Conservation (phyloP, 805 yeast species). For the Lachancea fermentati region DNA sequence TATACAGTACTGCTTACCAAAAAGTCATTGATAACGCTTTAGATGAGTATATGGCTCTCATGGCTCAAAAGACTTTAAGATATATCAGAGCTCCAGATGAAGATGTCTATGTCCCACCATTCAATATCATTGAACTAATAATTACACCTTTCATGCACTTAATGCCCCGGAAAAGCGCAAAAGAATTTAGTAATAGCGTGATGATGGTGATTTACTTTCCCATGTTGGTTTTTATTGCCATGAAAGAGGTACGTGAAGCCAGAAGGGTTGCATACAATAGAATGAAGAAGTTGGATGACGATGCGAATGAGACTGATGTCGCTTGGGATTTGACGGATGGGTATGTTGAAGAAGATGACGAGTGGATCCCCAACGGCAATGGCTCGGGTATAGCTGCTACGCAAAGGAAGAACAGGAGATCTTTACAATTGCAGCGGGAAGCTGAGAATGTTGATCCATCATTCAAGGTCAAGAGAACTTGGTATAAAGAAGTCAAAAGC, state of each 20-base stretch:
- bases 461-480: slow-evolving; percentile 49
- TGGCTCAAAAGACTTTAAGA: slow-evolving; percentile 76
- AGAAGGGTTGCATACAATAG: slow-evolving; percentile 69
- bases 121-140: slow-evolving; percentile 64
- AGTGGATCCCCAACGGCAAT: slow-evolving; percentile 24
- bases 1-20: slow-evolving; percentile 79
- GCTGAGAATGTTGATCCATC: slow-evolving; percentile 70
- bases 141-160: slow-evolving; percentile 42
- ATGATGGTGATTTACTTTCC: slow-evolving; percentile 71
- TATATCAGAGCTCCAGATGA: slow-evolving; percentile 87
- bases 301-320: slow-evolving; percentile 68
- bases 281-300: slow-evolving; percentile 58
- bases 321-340: slow-evolving; percentile 87
- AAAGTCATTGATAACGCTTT: slow-evolving; percentile 76
- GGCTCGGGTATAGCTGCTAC: slow-evolving; percentile 29
- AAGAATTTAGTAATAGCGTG: slow-evolving; percentile 43
- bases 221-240: slow-evolving; percentile 50
- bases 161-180: slow-evolving; percentile 29
- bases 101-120: slow-evolving; percentile 79
- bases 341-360: slow-evolving; percentile 36
- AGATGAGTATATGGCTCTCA: slow-evolving; percentile 78
- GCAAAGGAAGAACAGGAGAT: slow-evolving; percentile 28
- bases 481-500: slow-evolving; percentile 45
- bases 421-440: slow-evolving; percentile 44
- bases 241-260: slow-evolving; percentile 62